Conservation (phyloP, 768 basidiomycete genomes). For the Kwoniella sp. region DNA sequence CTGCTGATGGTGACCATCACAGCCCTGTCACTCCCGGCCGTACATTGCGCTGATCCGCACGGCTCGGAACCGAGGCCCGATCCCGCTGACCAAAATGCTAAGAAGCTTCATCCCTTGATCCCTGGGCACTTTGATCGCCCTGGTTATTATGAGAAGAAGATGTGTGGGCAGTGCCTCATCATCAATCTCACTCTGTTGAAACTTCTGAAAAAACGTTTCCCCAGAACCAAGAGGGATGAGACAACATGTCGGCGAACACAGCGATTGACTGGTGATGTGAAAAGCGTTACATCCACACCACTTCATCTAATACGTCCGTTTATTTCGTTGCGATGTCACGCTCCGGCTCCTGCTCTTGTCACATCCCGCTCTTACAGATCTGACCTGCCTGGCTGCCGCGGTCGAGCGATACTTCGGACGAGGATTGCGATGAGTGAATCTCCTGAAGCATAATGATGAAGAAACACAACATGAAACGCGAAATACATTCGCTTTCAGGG, state of each 20-base stretch:
- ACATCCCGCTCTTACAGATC: no score
- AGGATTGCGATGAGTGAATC: no score
- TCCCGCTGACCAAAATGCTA: not conserved
- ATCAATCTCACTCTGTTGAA: no score
- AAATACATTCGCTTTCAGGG: not conserved
- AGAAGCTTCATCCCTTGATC: not conserved
- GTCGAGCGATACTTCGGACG: no score
- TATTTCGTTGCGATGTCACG: not conserved
- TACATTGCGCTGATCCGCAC: not conserved
- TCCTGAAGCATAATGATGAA: not conserved
- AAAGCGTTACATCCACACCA: no score
- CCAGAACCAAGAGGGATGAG: not conserved
- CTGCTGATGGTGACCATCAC: not conserved
- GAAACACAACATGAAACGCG: not conserved
- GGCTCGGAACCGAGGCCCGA: not conserved
- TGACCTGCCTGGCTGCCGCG: no score
- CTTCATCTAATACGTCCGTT: no score
- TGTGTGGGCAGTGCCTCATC: no score
- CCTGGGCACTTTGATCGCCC: not conserved
- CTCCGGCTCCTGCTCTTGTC: not conserved
- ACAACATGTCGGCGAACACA: no score
- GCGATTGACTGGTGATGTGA: no score
- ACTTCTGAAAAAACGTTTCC: not conserved
- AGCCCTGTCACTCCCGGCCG: not conserved
- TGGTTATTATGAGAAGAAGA: not conserved